Evolutionary conservation across 345 rosid species (phyloP), one percentile per base, ranked within the genome.

Genomic region (Eucalyptus erythrocorys): DNA sequence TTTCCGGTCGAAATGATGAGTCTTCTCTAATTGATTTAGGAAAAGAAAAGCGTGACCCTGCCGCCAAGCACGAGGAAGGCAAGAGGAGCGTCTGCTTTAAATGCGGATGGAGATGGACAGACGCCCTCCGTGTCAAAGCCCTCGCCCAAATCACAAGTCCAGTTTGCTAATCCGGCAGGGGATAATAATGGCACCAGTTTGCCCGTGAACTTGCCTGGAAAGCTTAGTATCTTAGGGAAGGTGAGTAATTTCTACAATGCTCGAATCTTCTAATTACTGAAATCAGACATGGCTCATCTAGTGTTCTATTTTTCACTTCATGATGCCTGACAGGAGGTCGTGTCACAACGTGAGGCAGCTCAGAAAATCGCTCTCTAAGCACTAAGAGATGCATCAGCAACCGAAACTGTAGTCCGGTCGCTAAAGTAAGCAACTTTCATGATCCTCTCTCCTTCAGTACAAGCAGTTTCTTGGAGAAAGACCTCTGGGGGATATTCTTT

Each of bases 281-380:
- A 55, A 10, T 43, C 40, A 26, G 14, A 30, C 66, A 17, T 85
- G 47, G 3, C 45, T 40, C 16, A 48, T 85, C 9, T 34, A 24
- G 81, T 48, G 47, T 64, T 91, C 59, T 37, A 21, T 51, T 85
- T 48, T 89, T 76, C 8, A 10, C 82, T 37, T 76, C 82, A 10
- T 40, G 87, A 21, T 40, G 87, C 87, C 71, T 5, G 82, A 91
- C 94, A 96, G 99, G 98, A 96, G 92, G 98, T 97, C 49, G 92
- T 91, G 89, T 96, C 94, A 90, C 98, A 93, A 90, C 90, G 94
- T 87, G 98, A 97, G 89, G 91, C 93, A 76, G 96, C 99, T 90
- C 98, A 97, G 92, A 98, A 93, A 90, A 90, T 94, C 42, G 97
- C 99, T 27, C 97, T 97, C 76, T 95, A 94, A 91, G 99, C 99